A percentile compares a stretch with the other conserved stretches of the same genome.
Conservation (phyloP, 2,329 filamentous ascomycete genomes). For the Cylindrodendrum hubeiense region DNA sequence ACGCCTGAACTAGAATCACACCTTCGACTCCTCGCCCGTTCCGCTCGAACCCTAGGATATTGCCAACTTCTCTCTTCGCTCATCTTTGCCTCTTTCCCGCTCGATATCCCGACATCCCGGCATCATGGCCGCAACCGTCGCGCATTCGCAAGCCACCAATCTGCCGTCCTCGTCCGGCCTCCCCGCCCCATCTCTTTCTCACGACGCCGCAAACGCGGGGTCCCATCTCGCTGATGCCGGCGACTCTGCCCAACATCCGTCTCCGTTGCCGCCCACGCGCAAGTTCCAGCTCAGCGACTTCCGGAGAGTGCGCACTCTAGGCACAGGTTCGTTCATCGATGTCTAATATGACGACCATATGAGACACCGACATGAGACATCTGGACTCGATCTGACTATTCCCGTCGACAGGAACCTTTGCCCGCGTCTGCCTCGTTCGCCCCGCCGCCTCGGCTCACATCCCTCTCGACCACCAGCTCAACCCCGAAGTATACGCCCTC, state of each 20-base stretch:
- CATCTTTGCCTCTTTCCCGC: not conserved
- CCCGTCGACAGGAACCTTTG: constrained; percentile 75
- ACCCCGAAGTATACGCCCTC: constrained; percentile 76
- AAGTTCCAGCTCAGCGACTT: constrained; percentile 68
- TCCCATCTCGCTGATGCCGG: constrained; percentile 29
- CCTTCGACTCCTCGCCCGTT: not conserved
- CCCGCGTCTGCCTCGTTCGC: constrained; percentile 82
- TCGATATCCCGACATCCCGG: constrained; percentile 2
- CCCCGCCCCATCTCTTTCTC: constrained; percentile 36
- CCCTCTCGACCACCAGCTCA: constrained; percentile 48
- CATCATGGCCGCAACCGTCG: constrained; percentile 49
- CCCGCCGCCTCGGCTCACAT: constrained; percentile 66
- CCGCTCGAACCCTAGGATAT: not conserved
- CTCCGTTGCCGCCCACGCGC: constrained; percentile 44
- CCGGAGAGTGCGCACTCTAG: constrained; percentile 79
- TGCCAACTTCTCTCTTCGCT: constrained; percentile 5
- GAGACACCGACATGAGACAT: constrained; percentile 1
- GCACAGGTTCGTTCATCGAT: constrained; percentile 70
- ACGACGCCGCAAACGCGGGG: constrained; percentile 32
- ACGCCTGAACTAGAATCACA: constrained; percentile 24
- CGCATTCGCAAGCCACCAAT: constrained; percentile 45
- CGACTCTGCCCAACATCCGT: constrained; percentile 22
- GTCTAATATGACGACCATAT: constrained; percentile 5
- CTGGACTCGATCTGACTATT: not conserved
- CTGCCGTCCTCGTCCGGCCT: constrained; percentile 42